Base-by-base conservation (phyloP, 139 green algal genomes). In the Picochlorum sp. region DNA sequence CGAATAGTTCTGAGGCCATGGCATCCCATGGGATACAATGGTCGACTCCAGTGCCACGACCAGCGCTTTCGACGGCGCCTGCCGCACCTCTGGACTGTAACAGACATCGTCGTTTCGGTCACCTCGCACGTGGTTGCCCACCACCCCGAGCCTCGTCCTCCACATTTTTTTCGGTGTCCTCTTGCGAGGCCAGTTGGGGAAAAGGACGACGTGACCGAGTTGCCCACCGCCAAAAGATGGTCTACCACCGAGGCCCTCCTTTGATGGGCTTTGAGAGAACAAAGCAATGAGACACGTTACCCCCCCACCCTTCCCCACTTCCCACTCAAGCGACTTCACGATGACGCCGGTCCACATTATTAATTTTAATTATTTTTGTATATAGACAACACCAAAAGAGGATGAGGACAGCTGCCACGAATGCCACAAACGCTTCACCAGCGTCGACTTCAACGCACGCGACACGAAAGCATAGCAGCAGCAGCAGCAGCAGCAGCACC, bases 1-100 rank as follows among this genome's bases (percentile, higher is more conserved):
- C 13, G 82, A 28, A 7, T 96, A 65, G 71, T 97, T 98, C 15
- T 95, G 81, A 0, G 94, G 94, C 70, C 87, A 97, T 0, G 93
- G 92, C 94, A 99, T 98, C 37, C 92, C 93, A 65, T 98, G 93
- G 45, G 63, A 86, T 56, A 98, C 90, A 52, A 98, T 98, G 10
- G 93, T 98, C 64, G 67, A 86, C 68, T 98, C 93, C n/a, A 98
- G 72, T 0, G 93, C 93, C 9, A 98, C 92, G 2, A 98, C 84
- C 2, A 30, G 56, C 3, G 77, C 69, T 0, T 70, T 26, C 1
- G 52, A 50, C 6, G 97, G 66, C 0, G 92, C 91, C 0, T 71
- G 28, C 28, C 75, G 38, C 30, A 97, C 92, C 45, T 95, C 91
- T 2, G 65, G 50, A 14, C 49, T 62, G 37, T 68, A 16, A 16